Evolutionary conservation across 106 monocot species (phyloP).

Genomic region (Cymbidium sinense): DNA sequence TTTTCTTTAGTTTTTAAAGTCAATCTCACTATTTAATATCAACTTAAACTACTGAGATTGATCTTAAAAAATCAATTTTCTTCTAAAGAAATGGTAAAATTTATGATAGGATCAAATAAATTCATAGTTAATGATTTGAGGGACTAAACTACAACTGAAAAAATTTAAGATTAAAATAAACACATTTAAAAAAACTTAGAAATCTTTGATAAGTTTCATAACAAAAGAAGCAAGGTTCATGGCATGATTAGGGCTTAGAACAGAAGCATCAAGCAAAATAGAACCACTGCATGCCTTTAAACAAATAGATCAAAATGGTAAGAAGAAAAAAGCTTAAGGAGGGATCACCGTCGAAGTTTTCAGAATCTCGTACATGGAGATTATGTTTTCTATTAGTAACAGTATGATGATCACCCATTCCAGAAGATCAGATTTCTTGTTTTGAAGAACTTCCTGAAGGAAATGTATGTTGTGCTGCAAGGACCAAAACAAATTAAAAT

Average conservation of each 20-base stretch:
- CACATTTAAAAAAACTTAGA: no score
- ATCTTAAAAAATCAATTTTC: no score
- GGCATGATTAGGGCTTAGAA: neutral
- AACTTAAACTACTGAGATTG: no score
- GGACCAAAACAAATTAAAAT: conserved; percentile 9
- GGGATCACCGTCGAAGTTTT: neutral
- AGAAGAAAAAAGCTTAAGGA: neutral
- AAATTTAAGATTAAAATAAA: no score
- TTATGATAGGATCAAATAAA: no score
- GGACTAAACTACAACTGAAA: neutral
- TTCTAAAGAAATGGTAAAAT: no score
- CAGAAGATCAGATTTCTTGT: conserved; percentile 62
- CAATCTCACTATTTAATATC: no score
- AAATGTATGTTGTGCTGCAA: conserved; percentile 91
- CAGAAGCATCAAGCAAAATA: neutral
- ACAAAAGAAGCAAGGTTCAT: neutral
- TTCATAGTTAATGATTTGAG: neutral
- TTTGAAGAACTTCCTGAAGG: conserved; percentile 83
- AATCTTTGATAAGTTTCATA: neutral
- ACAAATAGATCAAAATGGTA: neutral
- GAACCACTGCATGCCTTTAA: neutral
- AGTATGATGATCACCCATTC: conserved; percentile 71
- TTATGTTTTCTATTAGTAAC: conserved; percentile 50
- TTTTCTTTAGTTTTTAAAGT: no score
- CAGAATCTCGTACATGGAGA: conserved; percentile 66